These are phyloP conservation scores for Silene conica DNA, from an alignment of 148 eudicot species.

Conservation along the genomic window DNA sequence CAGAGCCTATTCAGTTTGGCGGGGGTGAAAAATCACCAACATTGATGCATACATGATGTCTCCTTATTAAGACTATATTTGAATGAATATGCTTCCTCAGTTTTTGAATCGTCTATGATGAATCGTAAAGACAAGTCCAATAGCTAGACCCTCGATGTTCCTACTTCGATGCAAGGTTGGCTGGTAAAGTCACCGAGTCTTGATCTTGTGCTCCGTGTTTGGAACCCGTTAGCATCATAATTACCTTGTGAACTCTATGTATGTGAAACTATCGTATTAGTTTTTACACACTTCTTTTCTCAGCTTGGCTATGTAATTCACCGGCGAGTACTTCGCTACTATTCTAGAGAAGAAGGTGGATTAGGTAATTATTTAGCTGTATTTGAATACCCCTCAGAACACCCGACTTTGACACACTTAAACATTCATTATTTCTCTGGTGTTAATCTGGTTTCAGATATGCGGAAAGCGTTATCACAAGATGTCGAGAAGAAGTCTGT, in stretches of 20 bases:
- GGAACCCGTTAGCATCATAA: too few species aligned
- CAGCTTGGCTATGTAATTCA: constrained; percentile 93
- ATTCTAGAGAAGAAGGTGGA: constrained; percentile 98
- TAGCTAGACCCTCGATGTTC: too few species aligned
- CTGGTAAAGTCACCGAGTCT: too few species aligned
- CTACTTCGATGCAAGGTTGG: too few species aligned
- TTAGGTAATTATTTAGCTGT: constrained; percentile 47
- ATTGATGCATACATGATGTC: too few species aligned
- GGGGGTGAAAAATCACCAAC: too few species aligned
- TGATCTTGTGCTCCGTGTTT: too few species aligned
- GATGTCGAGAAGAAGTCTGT: constrained; percentile 66
- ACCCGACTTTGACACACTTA: background rate
- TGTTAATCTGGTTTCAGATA: constrained; percentile 36
- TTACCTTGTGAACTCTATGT: background rate
- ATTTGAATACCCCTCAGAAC: background rate
- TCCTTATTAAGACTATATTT: too few species aligned
- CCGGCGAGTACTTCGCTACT: constrained; percentile 88
- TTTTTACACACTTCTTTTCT: constrained; percentile 15
- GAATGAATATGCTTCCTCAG: too few species aligned
- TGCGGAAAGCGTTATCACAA: constrained; percentile 62
- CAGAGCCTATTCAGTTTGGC: too few species aligned
- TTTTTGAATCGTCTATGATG: too few species aligned
- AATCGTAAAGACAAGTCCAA: too few species aligned
- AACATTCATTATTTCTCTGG: background rate
- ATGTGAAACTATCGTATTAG: background rate